A percentile compares a stretch with the other conserved stretches of the same genome.
Evolutionary conservation across 2,329 filamentous ascomycete genomes (phyloP).

Genomic region (Onygena corvina): DNA sequence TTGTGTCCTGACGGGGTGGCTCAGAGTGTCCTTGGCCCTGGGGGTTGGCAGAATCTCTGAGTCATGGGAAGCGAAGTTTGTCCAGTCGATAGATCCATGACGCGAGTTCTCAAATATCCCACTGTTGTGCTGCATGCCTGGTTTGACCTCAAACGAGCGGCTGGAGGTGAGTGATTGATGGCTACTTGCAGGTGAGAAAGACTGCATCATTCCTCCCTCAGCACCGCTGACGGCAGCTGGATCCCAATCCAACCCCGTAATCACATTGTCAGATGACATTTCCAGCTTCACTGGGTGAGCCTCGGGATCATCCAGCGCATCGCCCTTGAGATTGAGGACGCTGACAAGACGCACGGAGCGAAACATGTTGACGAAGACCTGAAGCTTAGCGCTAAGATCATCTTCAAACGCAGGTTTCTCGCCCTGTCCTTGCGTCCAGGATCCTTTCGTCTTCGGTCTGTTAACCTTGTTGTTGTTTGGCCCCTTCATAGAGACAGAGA

Average conservation of each 20-base stretch:
- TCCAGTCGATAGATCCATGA: constrained; percentile 21
- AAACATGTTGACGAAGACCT: constrained; percentile 37
- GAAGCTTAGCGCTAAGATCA: constrained; percentile 35
- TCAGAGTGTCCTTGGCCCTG: constrained; percentile 17
- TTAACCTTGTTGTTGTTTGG: constrained; percentile 28
- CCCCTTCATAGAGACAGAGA: constrained; percentile 35
- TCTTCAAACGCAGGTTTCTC: constrained; percentile 34
- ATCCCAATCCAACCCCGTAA: constrained; percentile 23
- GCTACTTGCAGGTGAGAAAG: constrained; percentile 32
- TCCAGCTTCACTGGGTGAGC: constrained; percentile 31
- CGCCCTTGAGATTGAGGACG: constrained; percentile 33
- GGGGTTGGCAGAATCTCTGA: not conserved
- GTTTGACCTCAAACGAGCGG: constrained; percentile 16
- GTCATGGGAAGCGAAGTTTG: constrained; percentile 18
- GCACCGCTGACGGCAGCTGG: constrained; percentile 24
- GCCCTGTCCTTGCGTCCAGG: constrained; percentile 71
- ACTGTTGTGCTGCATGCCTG: constrained; percentile 15
- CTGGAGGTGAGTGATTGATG: constrained; percentile 29
- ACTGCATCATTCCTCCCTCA: constrained; percentile 20
- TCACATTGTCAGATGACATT: constrained; percentile 21
- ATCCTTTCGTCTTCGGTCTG: constrained; percentile 77
- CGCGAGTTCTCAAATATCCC: constrained; percentile 18
- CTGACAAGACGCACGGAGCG: constrained; percentile 33
- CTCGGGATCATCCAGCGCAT: constrained; percentile 37
- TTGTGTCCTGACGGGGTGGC: constrained; percentile 24